Conservation (phyloP, 495 filamentous ascomycete genomes). For the Collariella sp. region DNA sequence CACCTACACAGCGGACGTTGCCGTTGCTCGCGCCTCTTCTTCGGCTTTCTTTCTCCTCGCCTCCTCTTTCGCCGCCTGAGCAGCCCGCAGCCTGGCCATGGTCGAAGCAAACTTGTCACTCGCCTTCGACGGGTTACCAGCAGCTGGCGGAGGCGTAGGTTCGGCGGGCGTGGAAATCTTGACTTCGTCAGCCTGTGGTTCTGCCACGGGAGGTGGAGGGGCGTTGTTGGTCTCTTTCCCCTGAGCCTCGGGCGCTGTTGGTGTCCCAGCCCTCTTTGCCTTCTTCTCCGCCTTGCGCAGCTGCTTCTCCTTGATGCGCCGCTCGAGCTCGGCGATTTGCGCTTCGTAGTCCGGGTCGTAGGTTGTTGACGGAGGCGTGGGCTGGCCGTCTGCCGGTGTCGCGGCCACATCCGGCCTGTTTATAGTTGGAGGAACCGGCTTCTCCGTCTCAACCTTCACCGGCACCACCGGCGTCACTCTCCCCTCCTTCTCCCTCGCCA, state of each 20-base stretch:
- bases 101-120: slow-evolving; percentile 28
- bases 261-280: slow-evolving; percentile 15
- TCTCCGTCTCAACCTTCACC: neutral
- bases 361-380: slow-evolving; percentile 2
- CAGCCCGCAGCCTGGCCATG: slow-evolving; percentile 34
- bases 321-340: slow-evolving; percentile 35
- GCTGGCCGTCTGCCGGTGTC: neutral
- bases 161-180: slow-evolving; percentile 6
- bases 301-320: slow-evolving; percentile 22
- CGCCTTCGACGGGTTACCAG: slow-evolving; percentile 1
- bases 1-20: neutral
- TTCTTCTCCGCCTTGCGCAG: slow-evolving; percentile 25
- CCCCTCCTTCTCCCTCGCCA: slow-evolving; percentile 15
- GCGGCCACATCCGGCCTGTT: slow-evolving; percentile 4
- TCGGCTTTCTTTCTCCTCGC: slow-evolving; percentile 17
- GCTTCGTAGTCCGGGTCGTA: slow-evolving; percentile 27
- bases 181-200: slow-evolving; percentile 27
- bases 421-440: neutral
- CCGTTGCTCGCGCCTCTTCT: neutral
- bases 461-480: neutral
- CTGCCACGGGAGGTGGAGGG: slow-evolving; percentile 15
- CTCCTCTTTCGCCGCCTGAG: slow-evolving; percentile 32
- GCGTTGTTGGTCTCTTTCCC: neutral
- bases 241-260: neutral
- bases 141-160: slow-evolving; percentile 1